Base-by-base conservation (phyloP, 768 basidiomycete genomes). In the Daedaleopsis nitida region DNA sequence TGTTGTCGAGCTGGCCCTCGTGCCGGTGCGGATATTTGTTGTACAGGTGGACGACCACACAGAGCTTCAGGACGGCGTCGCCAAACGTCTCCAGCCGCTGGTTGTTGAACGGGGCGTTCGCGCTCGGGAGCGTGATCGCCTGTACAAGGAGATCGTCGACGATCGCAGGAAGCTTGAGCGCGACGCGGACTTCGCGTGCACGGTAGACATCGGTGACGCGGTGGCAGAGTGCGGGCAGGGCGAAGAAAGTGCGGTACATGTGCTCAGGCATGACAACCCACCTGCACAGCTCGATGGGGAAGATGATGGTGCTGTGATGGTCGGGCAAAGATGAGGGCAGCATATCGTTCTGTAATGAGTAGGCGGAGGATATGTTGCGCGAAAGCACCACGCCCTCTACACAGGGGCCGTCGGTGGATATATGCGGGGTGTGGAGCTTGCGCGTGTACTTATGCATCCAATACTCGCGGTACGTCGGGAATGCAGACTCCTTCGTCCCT, bases 71-170 rank as follows among this genome's bases (percentile, higher is more conserved):
- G 1, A 94, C 91, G 0, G 88, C 84, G 68, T 96, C 94, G 10
- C 94, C 94, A 8, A 96, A 77, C 0, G 92, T 94, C 72, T 96
- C 94, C 57, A 96, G 72, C 0, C 91, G 85, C 68, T 96, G 92
- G 64, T 95, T 96, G 73, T 82, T 91, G 75, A 84, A 92, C 10
- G 82, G 81, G 8, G 84, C 80, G 37, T 69, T 69, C 7, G 88
- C 81, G 38, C 80, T 79, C 1, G 94, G 94, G 12, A 93, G 76
- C 1, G 91, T 93, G 23, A 91, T 80, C 6, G 91, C 91, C 69
- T 94, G 87, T 2, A 86, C 78, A 48, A 94, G 78, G 8, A 84
- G 76, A 43, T 84, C 76, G 38, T 83, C 80, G 1, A 70, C 65
- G 52, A 94, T 83, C 0, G 81, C 73, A 3, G 91, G 89, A 21